Conservation (phyloP, 176 grass and related monocot genomes). For the Neostapfia colusana region DNA sequence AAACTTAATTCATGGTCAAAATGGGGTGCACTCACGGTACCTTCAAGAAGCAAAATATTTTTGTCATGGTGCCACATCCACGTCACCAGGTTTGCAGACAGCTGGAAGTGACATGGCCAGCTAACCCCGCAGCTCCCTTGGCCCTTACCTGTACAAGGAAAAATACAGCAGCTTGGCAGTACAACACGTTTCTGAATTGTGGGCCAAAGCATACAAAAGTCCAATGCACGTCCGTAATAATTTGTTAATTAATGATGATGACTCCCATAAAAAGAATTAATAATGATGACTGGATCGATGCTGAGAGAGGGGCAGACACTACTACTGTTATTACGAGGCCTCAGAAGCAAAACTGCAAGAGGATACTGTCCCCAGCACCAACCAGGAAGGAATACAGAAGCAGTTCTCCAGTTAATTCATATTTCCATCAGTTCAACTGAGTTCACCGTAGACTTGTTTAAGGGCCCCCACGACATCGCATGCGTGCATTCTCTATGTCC, state of each 20-base stretch:
- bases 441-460: slow-evolving; percentile 16
- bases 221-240: slow-evolving; percentile 16
- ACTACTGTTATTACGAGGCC: background rate
- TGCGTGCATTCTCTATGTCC: slow-evolving; percentile 10
- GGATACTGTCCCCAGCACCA: slow-evolving; percentile 21
- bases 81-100: background rate
- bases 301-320: background rate
- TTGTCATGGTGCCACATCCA: slow-evolving; percentile 20
- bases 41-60: background rate
- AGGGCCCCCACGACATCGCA: background rate
- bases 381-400: background rate
- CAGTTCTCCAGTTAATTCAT: background rate
- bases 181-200: slow-evolving; percentile 5
- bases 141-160: background rate
- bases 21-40: no score
- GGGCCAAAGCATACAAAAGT: slow-evolving; percentile 10
- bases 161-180: slow-evolving; percentile 5
- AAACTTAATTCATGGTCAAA: background rate
- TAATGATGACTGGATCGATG: slow-evolving; percentile 30
- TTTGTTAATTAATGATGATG: background rate
- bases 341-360: background rate
- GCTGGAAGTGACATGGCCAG: background rate
- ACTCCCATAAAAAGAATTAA: background rate
- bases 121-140: background rate
- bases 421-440: slow-evolving; percentile 47